These are phyloP conservation scores for Trichoderma semiorbis DNA, from an alignment of 2,329 filamentous ascomycete genomes.

Conservation along the genomic window DNA sequence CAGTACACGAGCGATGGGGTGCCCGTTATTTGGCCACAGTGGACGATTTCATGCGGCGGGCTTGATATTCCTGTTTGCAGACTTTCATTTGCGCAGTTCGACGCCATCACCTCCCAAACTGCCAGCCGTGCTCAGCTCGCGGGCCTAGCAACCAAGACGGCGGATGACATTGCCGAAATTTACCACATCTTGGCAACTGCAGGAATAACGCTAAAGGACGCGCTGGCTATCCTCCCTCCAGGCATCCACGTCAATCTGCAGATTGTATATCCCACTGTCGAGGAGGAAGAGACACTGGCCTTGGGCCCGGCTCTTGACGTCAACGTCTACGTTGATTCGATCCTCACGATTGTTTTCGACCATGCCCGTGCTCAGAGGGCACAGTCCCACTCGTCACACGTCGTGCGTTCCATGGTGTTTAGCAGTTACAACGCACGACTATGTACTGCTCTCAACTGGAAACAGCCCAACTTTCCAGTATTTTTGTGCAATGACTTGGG, in stretches of 20 bases:
- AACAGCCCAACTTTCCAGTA: constrained; percentile 96
- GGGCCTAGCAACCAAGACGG: constrained; percentile 43
- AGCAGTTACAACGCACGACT: constrained; percentile 87
- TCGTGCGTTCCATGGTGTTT: constrained; percentile 85
- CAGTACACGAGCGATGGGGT: constrained; percentile 86
- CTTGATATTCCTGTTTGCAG: constrained; percentile 80
- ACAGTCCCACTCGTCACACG: constrained; percentile 63
- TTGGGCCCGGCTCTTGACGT: constrained; percentile 76
- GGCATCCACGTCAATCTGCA: constrained; percentile 90
- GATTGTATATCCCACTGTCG: constrained; percentile 74
- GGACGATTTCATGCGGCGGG: constrained; percentile 71
- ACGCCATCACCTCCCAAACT: constrained; percentile 45
- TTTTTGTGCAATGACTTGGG: constrained; percentile 93
- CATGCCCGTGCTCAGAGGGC: constrained; percentile 69
- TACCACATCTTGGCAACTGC: constrained; percentile 71
- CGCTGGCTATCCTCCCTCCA: constrained; percentile 69
- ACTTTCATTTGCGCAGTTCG: constrained; percentile 71
- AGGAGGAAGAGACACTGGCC: constrained; percentile 67
- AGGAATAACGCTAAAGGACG: constrained; percentile 76
- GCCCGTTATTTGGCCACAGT: constrained; percentile 82
- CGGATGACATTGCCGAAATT: constrained; percentile 58
- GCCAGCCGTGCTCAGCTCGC: constrained; percentile 43
- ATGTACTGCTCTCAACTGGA: constrained; percentile 96
- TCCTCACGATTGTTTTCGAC: constrained; percentile 84
- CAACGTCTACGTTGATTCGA: constrained; percentile 79